These are phyloP conservation scores for Cyberlindnera amylophila DNA, from an alignment of 805 yeast species.

Conservation along the genomic window DNA sequence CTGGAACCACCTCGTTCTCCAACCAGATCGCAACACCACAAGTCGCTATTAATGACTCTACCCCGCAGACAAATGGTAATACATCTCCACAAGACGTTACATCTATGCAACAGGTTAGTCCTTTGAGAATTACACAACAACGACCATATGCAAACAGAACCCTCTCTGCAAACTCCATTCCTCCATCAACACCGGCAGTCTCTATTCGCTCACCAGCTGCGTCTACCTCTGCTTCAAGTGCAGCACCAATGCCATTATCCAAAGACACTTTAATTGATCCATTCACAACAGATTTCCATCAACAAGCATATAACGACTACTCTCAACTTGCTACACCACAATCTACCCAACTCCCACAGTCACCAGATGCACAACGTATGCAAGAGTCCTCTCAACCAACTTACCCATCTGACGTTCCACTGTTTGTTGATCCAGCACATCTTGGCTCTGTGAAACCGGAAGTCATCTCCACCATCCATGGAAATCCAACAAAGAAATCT, in stretches of 20 bases:
- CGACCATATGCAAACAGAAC: neutral
- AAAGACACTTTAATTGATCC: constrained; percentile 18
- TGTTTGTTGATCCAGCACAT: constrained; percentile 59
- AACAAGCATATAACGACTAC: constrained; percentile 14
- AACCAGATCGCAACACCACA: no score
- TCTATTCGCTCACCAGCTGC: constrained; percentile 4
- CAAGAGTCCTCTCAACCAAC: constrained; percentile 5
- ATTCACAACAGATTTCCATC: constrained; percentile 11
- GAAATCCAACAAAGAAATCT: constrained; percentile 36
- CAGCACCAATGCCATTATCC: constrained; percentile 8
- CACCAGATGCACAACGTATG: neutral
- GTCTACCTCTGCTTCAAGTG: neutral
- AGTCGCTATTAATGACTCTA: no score
- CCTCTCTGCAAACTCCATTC: neutral
- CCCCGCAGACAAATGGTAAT: neutral
- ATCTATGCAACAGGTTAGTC: constrained; percentile 5
- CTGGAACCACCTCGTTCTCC: neutral
- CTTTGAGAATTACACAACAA: no score
- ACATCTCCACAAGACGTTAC: constrained; percentile 5
- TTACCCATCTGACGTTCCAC: constrained; percentile 36
- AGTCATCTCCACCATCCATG: constrained; percentile 45
- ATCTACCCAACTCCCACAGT: neutral
- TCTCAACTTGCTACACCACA: constrained; percentile 3
- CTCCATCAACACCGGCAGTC: constrained; percentile 4
- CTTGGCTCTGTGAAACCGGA: constrained; percentile 46